Base-by-base conservation (phyloP, 2,329 filamentous ascomycete species). In the Exophiala bonariae region DNA sequence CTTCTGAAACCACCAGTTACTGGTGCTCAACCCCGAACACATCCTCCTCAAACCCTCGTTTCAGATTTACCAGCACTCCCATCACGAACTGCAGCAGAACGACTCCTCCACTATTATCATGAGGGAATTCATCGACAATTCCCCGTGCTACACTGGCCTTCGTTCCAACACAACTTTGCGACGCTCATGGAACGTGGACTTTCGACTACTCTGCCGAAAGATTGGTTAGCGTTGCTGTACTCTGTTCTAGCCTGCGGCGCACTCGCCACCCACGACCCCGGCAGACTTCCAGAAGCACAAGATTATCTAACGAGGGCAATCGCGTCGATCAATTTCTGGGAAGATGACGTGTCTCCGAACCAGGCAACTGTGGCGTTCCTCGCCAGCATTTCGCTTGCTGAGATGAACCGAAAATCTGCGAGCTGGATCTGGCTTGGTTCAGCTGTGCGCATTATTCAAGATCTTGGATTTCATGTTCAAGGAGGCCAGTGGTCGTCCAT, bases 121-220 rank as follows among this genome's bases (percentile, higher is more conserved):
- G 75, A 79, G 31, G 86, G 85, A 5, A 76, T 89, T 18, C 92
- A 97, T 64, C 79, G 83, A 23, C 85, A 88, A 65, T 85, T 91
- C 57, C 93, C 93, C 1, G 83, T 96, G 34, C 62, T 97, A 8
- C 89, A 97, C 66, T 95, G 91, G 87, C 87, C 89, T 2, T 86
- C 80, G 0, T 95, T 97, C 60, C 77, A 85, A 59, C 76, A 80
- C 38, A 80, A 86, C 41, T 86, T 92, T 51, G 88, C 95, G 47
- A 77, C 82, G 7, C 74, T 95, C 5, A 96, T 96, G 66, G 79
- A 80, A 45, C 70, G 73, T 33, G 80, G 82, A 3, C 79, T 78
- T 34, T 73, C 86, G 14, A 73, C 79, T 22, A 78, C 79, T 3
- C 74, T 81, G 5, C 74, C 85, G 0, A 77, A 82, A 13, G 81